Conservation (phyloP, 1,284 basidiomycete genomes). For the Cutaneotrichosporon cutaneum region DNA sequence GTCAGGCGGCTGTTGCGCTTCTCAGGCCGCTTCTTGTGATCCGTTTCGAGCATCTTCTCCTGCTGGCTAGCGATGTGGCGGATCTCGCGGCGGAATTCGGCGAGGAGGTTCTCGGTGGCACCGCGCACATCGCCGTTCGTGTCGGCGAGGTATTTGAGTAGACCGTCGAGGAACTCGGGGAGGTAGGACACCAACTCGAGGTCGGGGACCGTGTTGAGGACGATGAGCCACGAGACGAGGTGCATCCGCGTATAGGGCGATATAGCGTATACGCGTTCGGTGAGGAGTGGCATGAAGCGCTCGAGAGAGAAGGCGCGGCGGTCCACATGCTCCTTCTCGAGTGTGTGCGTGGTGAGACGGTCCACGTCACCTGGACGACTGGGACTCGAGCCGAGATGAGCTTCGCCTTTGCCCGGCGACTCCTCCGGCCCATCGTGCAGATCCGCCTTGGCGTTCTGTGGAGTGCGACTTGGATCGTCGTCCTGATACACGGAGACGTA, state of each 20-base stretch:
- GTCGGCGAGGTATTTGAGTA: conserved; percentile 92
- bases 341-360: conserved; percentile 13
- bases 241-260: conserved; percentile 96
- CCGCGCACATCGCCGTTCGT: conserved; percentile 90
- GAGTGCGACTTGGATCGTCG: conserved; percentile 35
- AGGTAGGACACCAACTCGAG: conserved; percentile 91
- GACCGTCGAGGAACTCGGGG: conserved; percentile 89
- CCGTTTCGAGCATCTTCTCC: conserved; percentile 49
- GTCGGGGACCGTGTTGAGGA: conserved; percentile 94
- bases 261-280: conserved; percentile 90
- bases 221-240: conserved; percentile 93
- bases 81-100: conserved; percentile 91
- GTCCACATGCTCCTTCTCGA: conserved; percentile 28
- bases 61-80: conserved; percentile 75
- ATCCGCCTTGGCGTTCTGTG: conserved; percentile 9
- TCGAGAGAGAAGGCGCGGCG: conserved; percentile 80
- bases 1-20: conserved; percentile 25
- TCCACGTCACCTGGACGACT: conserved; percentile 14
- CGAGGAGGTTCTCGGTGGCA: conserved; percentile 84
- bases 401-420: conserved; percentile 19
- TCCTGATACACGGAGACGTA: conserved; percentile 83
- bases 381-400: conserved; percentile 6
- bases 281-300: conserved; percentile 89
- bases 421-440: conserved; percentile 39
- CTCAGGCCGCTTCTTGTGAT: conserved; percentile 23